Base-by-base conservation (phyloP, 2,329 filamentous ascomycete genomes). In the Ceratocystis huliohia region DNA sequence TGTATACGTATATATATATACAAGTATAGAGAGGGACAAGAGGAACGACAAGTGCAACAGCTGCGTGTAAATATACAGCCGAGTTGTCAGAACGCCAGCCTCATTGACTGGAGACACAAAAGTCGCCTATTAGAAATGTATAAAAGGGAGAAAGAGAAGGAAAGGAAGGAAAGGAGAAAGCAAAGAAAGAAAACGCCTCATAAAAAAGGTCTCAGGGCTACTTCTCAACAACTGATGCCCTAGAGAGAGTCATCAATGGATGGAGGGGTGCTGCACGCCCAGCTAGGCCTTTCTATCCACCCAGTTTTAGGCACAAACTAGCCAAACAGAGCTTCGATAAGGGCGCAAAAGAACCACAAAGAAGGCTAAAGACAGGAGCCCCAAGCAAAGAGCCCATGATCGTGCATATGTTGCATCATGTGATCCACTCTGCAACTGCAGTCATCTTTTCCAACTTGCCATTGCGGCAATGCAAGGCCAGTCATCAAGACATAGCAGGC, bases 121-220 rank as follows among this genome's bases (percentile, higher is more conserved):
- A 62, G 25, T 1, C 56, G 13, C 25, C 56, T 30, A 1, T 15
- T 5, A n/a, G 17, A 33, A 45, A 25, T 8, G 25, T 22, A 22
- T 3, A 44, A 6, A 62, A 45, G 22, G 2, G n/a, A 41, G 25
- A n/a, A 44, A 28, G 44, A 45, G 33, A 62, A 62, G 28, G n/a
- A 37, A 30, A 59, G 44, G n/a, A 44, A 33, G 44, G 17, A 13
- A 15, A 41, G 10, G 15, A 56, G 25, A 57, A 57, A 57, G 25
- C 6, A 20, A 22, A 15, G 41, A 63, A 59, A 6, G 28, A 59
- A 65, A 65, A 65, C 28, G 22, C 61, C 56, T 62, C 56, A 61
- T 53, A 61, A 33, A 59, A 50, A 33, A 59, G 28, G 56, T 25
- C 28, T 59, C 22, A 30, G 56, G 20, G 53, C 25, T 17, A 6